Conservation (phyloP, 306 rosid species). For the Ochetophila trinervis region DNA sequence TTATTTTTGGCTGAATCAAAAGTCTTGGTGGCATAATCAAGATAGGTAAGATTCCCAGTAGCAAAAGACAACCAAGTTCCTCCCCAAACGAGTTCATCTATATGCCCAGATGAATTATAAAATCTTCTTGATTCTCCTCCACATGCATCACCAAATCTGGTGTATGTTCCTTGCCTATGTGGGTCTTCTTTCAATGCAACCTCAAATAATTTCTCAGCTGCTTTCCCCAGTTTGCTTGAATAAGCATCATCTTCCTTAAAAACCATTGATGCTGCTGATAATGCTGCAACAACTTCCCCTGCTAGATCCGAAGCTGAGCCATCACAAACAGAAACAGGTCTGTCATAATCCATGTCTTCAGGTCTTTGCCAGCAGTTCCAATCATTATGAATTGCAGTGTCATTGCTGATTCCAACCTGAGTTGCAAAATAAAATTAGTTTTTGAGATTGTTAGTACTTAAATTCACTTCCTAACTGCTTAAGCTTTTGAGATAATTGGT, state of each 20-base stretch:
- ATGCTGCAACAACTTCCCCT: conserved; percentile 72
- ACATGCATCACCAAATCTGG: conserved; percentile 39
- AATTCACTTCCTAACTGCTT: too few relatives aligned
- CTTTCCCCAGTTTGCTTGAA: conserved; percentile 39
- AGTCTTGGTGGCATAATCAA: conserved; percentile 41
- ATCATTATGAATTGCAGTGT: conserved; percentile 36
- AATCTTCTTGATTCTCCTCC: conserved; percentile 65
- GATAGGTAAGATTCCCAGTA: conserved; percentile 45
- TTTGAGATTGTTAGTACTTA: too few relatives aligned
- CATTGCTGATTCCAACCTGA: conserved; percentile 67
- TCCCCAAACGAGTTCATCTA: conserved; percentile 83
- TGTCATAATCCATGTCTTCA: conserved; percentile 57
- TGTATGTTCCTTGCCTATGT: conserved; percentile 53
- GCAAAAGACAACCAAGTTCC: conserved; percentile 78
- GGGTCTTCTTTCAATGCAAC: conserved; percentile 37
- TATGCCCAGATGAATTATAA: conserved; percentile 54
- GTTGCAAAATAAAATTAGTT: not conserved
- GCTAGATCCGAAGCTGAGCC: conserved; percentile 69
- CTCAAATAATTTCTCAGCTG: conserved; percentile 49
- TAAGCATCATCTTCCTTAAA: conserved; percentile 50
- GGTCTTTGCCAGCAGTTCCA: conserved; percentile 75
- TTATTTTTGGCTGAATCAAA: conserved; percentile 37
- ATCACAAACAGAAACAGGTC: conserved; percentile 61
- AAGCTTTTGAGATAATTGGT: too few relatives aligned
- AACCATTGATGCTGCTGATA: conserved; percentile 73